Conservation (phyloP, 2,329 filamentous ascomycete species). For the Aspergillus clavatus region DNA sequence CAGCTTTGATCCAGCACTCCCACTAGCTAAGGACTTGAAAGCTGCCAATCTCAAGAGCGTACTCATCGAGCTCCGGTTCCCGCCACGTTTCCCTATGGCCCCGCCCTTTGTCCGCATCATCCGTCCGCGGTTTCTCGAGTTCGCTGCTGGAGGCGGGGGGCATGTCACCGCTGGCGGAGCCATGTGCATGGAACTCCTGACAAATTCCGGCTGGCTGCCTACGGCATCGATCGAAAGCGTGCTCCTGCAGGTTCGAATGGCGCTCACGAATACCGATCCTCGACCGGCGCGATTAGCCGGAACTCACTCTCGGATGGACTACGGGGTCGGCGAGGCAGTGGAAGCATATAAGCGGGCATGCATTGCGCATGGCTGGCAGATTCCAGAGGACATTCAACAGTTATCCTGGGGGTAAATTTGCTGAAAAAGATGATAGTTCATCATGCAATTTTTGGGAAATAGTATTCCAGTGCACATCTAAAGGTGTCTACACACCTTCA, state of each 20-base stretch:
- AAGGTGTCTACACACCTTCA: too few species aligned
- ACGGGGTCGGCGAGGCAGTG: constrained; percentile 65
- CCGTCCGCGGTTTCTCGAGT: constrained; percentile 71
- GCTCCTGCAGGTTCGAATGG: constrained; percentile 73
- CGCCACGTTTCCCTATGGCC: constrained; percentile 66
- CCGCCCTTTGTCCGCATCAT: constrained; percentile 84
- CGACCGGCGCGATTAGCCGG: constrained; percentile 64
- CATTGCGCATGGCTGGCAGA: constrained; percentile 63
- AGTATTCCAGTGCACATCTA: too few species aligned
- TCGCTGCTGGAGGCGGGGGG: constrained; percentile 69
- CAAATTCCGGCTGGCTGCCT: constrained; percentile 75
- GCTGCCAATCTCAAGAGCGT: constrained; percentile 58
- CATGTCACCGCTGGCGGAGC: constrained; percentile 82
- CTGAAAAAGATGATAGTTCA: not conserved
- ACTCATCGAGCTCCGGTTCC: constrained; percentile 77
- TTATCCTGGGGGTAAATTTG: constrained; percentile 29
- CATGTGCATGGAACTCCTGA: constrained; percentile 79
- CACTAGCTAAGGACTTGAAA: constrained; percentile 72
- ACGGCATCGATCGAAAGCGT: constrained; percentile 71
- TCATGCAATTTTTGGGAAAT: too few species aligned
- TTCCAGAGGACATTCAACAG: constrained; percentile 59
- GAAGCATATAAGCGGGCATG: constrained; percentile 69
- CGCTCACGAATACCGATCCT: constrained; percentile 64
- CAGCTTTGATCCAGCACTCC: constrained; percentile 65
- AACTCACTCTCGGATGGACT: constrained; percentile 43